phyloP scores from a whole-genome alignment of 2,329 filamentous ascomycete genomes.

The Colletotrichum sp. region DNA sequence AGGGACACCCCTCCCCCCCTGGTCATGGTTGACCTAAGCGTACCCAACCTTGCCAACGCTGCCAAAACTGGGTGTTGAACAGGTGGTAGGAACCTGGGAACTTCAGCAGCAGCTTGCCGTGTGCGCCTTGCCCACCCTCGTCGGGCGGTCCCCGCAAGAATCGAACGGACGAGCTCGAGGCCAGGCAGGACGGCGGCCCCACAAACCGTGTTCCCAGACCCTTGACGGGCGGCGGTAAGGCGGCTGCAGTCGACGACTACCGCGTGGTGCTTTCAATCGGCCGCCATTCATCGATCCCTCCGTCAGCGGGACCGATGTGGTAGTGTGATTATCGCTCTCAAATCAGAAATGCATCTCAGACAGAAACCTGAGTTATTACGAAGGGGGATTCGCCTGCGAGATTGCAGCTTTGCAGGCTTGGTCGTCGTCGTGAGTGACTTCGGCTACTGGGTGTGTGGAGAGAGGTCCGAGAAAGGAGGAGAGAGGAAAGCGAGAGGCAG shows the following conservation, averaged over 20 bases:
- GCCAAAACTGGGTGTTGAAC: background rate
- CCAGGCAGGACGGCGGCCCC: constrained; percentile 9
- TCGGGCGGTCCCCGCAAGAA: constrained; percentile 15
- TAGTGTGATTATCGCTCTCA: background rate
- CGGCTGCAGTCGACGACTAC: constrained; percentile 22
- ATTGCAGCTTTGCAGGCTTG: background rate
- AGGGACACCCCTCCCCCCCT: background rate
- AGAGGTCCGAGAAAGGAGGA: background rate
- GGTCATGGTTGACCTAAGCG: background rate
- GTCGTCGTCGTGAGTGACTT: background rate
- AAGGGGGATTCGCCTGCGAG: background rate
- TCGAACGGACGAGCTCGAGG: constrained; percentile 2
- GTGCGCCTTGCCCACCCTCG: background rate
- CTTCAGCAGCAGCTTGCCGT: background rate
- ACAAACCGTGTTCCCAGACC: constrained; percentile 21
- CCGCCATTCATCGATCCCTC: constrained; percentile 11
- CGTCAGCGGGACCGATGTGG: constrained; percentile 4
- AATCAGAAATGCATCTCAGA: constrained; percentile 18
- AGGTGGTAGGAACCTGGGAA: background rate
- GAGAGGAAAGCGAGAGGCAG: background rate
- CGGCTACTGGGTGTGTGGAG: background rate
- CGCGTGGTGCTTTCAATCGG: constrained; percentile 13
- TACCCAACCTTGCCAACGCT: background rate
- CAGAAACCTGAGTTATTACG: background rate
- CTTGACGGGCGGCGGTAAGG: constrained; percentile 16